Evolutionary conservation across 1,284 basidiomycete species (phyloP).

Genomic region (Hemileia vastatrix): DNA sequence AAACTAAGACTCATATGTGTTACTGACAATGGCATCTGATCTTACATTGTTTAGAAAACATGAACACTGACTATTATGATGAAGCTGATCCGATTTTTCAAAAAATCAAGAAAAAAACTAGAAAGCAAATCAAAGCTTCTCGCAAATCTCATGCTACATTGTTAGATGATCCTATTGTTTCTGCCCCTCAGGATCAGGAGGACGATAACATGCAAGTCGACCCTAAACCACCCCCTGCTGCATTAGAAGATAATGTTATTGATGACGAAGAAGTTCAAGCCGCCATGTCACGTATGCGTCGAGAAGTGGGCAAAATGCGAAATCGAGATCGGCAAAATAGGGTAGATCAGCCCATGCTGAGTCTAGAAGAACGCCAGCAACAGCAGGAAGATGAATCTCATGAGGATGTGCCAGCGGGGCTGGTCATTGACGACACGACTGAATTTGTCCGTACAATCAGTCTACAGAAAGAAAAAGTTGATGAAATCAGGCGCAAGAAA

Average conservation of each 20-base stretch:
- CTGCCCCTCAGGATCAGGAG: neutral
- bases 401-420: slow-evolving; percentile 30
- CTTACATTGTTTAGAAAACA: slow-evolving; percentile 1
- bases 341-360: slow-evolving; percentile 50
- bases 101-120: slow-evolving; percentile 6
- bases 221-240: slow-evolving; percentile 32
- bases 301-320: slow-evolving; percentile 47
- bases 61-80: slow-evolving; percentile 16
- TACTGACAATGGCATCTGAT: neutral
- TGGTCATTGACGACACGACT: slow-evolving; percentile 92
- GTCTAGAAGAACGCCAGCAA: slow-evolving; percentile 36
- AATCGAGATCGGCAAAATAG: slow-evolving; percentile 45
- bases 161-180: neutral
- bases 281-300: slow-evolving; percentile 72
- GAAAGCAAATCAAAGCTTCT: slow-evolving; percentile 5
- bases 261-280: slow-evolving; percentile 98
- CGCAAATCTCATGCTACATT: slow-evolving; percentile 3
- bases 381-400: neutral
- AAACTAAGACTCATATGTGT: neutral
- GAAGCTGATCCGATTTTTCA: slow-evolving; percentile 20
- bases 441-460: slow-evolving; percentile 90
- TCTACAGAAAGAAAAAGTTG: slow-evolving; percentile 45
- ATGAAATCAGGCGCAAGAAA: slow-evolving; percentile 31
- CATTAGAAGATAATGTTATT: slow-evolving; percentile 74
- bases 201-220: slow-evolving; percentile 12